Conservation (phyloP, 805 yeast genomes). For the Candida quercuum region DNA sequence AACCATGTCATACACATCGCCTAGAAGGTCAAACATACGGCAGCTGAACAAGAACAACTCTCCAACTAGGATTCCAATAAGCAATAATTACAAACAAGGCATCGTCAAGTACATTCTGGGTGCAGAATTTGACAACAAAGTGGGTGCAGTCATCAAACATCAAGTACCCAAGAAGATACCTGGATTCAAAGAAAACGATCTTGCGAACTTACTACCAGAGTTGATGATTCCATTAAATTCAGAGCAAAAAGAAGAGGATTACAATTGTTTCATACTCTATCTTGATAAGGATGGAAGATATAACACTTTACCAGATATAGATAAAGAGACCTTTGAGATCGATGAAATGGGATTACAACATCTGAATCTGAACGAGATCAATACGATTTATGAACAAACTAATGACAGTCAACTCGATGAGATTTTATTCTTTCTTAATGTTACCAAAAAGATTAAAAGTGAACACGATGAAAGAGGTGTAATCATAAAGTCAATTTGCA, state of each 20-base stretch:
- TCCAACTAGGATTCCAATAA: not conserved
- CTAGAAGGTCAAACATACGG: too few species aligned
- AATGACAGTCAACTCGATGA: slow-evolving; percentile 17
- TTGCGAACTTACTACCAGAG: slow-evolving; percentile 38
- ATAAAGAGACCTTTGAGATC: slow-evolving; percentile 13
- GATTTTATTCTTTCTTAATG: slow-evolving; percentile 49
- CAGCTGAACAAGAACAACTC: too few species aligned
- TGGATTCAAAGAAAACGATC: slow-evolving; percentile 28
- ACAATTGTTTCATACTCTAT: slow-evolving; percentile 50
- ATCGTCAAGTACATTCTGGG: slow-evolving; percentile 56
- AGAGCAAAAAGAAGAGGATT: slow-evolving; percentile 51
- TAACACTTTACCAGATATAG: slow-evolving; percentile 15
- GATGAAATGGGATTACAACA: slow-evolving; percentile 8
- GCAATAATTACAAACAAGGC: too few species aligned
- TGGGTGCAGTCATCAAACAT: slow-evolving; percentile 61
- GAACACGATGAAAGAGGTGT: slow-evolving; percentile 49
- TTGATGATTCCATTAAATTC: slow-evolving; percentile 59
- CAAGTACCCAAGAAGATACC: slow-evolving; percentile 49
- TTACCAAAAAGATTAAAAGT: slow-evolving; percentile 42
- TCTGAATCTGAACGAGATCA: slow-evolving; percentile 11
- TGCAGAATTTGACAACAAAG: slow-evolving; percentile 75
- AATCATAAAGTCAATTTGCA: slow-evolving; percentile 50
- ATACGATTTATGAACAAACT: slow-evolving; percentile 18
- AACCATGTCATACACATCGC: too few species aligned
- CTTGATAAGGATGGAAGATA: slow-evolving; percentile 25